Conservation (phyloP, 23 red algal genomes). For the Gracilaria vermiculophylla region DNA sequence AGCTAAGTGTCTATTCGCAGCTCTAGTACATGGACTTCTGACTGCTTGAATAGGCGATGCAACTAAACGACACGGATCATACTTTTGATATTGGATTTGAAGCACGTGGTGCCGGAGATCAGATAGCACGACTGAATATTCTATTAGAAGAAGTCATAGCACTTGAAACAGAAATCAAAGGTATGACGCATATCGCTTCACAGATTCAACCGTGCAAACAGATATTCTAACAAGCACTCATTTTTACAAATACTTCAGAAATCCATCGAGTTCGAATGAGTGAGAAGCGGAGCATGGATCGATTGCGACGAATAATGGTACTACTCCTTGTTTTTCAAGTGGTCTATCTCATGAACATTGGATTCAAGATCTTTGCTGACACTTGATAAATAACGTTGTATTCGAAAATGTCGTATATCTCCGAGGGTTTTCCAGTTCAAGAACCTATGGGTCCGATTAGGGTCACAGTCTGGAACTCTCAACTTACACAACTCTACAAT, state of each 20-base stretch:
- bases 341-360: not conserved
- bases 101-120: too few species aligned
- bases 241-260: not conserved
- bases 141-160: conserved; percentile 40
- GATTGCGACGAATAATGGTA: conserved; percentile 15
- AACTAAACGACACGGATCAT: not conserved
- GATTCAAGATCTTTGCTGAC: not conserved
- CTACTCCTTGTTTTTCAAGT: not conserved
- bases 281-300: conserved; percentile 26
- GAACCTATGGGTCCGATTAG: too few species aligned
- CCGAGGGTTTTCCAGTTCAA: not conserved
- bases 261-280: conserved; percentile 17
- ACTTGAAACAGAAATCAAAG: conserved; percentile 45
- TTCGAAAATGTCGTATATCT: not conserved
- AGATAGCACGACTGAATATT: not conserved
- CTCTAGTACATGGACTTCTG: too few species aligned
- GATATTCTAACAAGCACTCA: not conserved
- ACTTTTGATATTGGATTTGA: not conserved
- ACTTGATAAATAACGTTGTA: not conserved
- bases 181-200: not conserved
- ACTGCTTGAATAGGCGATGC: too few species aligned
- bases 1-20: too few species aligned
- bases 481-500: too few species aligned
- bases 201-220: not conserved
- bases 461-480: too few species aligned